Conservation (phyloP, 805 yeast species). For the Torulaspora gathmanii region DNA sequence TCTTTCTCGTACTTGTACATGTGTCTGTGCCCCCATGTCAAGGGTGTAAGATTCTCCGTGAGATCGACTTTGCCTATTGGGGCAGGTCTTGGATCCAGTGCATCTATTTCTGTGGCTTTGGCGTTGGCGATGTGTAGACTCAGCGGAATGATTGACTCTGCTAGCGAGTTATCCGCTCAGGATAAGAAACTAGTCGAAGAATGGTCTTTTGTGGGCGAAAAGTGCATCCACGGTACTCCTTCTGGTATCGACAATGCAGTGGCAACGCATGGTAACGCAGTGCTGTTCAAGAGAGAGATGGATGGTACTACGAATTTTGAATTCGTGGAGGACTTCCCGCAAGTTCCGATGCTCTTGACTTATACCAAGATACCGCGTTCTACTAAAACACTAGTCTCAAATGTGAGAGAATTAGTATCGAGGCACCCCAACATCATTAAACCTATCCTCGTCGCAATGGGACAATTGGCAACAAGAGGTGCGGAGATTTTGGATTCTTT, state of each 20-base stretch:
- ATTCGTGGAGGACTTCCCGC: slow-evolving; percentile 51
- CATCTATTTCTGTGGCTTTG: slow-evolving; percentile 80
- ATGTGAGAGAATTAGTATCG: slow-evolving; percentile 55
- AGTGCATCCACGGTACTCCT: slow-evolving; percentile 94
- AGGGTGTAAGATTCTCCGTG: slow-evolving; percentile 57
- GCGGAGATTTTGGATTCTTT: slow-evolving; percentile 39
- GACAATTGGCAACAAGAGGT: slow-evolving; percentile 66
- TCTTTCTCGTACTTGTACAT: slow-evolving; percentile 78
- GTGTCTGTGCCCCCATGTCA: slow-evolving; percentile 47
- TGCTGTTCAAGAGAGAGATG: slow-evolving; percentile 63
- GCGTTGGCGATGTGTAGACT: slow-evolving; percentile 65
- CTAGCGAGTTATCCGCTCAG: slow-evolving; percentile 34
- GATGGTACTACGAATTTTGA: slow-evolving; percentile 30
- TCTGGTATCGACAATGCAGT: slow-evolving; percentile 96
- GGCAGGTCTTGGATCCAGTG: slow-evolving; percentile 95
- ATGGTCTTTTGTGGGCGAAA: slow-evolving; percentile 92
- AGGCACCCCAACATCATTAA: slow-evolving; percentile 52
- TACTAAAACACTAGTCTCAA: slow-evolving; percentile 76
- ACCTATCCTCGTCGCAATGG: slow-evolving; percentile 72
- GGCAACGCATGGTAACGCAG: slow-evolving; percentile 95
- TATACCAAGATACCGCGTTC: slow-evolving; percentile 85
- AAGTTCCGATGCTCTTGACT: slow-evolving; percentile 67
- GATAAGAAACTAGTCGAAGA: slow-evolving; percentile 63
- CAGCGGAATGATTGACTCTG: slow-evolving; percentile 47
- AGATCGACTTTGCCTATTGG: slow-evolving; percentile 90